phyloP scores from a whole-genome alignment of 2,329 filamentous ascomycete genomes.

The Trichoderma sp. region DNA sequence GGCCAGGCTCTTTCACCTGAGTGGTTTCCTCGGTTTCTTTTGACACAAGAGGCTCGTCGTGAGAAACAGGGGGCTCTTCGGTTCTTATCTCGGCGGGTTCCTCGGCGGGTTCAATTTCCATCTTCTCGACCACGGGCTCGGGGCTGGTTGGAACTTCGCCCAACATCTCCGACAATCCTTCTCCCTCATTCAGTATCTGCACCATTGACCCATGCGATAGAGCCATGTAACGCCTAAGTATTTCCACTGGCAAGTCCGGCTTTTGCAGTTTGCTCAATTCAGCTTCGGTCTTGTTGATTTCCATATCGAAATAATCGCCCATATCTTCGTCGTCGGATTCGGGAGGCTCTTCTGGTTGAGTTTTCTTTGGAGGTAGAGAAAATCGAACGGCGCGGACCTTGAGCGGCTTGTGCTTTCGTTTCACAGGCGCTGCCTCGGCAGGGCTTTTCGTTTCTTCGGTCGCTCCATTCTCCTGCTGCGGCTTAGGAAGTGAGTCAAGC shows the following conservation, averaged over 20 bases:
- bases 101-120: neutral
- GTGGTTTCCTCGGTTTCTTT: neutral
- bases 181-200: constrained; percentile 48
- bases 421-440: constrained; percentile 3
- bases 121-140: neutral
- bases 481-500: neutral
- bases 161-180: constrained; percentile 47
- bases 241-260: constrained; percentile 41
- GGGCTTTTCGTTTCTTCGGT: neutral
- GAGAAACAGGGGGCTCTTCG: neutral
- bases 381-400: constrained; percentile 40
- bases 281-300: constrained; percentile 54
- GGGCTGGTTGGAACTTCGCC: constrained; percentile 31
- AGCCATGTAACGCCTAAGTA: constrained; percentile 49
- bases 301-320: constrained; percentile 55
- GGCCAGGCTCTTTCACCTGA: neutral
- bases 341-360: constrained; percentile 35
- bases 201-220: constrained; percentile 52
- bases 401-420: constrained; percentile 33
- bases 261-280: constrained; percentile 51
- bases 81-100: neutral
- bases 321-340: constrained; percentile 61
- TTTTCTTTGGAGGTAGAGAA: constrained; percentile 42
- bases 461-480: neutral
- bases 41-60: neutral